Base-by-base conservation (phyloP, 2,329 filamentous ascomycete genomes). In the Colletotrichum sp. region DNA sequence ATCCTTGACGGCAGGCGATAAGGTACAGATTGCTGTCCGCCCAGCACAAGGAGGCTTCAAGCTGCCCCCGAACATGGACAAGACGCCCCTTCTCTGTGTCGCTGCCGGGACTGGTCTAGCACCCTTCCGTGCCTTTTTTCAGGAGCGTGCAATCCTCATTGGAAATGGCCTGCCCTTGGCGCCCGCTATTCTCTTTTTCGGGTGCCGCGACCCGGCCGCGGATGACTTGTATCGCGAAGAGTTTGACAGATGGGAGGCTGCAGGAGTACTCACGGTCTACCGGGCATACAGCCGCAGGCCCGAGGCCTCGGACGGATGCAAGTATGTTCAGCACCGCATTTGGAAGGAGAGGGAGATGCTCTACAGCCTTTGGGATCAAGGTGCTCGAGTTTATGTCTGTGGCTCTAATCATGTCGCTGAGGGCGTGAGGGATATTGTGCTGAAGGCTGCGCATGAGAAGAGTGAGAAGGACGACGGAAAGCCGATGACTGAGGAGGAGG, bases 91-190 rank as follows among this genome's bases (percentile, higher is more conserved):
- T 90, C 77, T 94, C 93, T 84, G 94, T 95, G 80, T 96, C 95
- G 49, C 95, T 96, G 66, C 97, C 96, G 97, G 97, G 78, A 99
- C 97, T 0, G 97, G 97, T 83, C 93, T 99, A 22, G 97, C 97
- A 2, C 97, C 97, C 19, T 99, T 99, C 95, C 95, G 97, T 78
- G 97, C 97, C 73, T 99, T 99, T 83, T 94, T 99, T 62, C 97
- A 99, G 87, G 97, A 99, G 88, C 96, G 97, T 72, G 97, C 97
- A 61, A 96, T 85, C 19, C 86, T 89, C 84, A 82, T 88, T 13
- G 83, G 82, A 6, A 86, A 86, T 0, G 91, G 92, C 2, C 29
- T 76, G 5, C 32, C 27, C 15, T 75, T 78, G 4, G 77, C 77
- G 12, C 77, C 82, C 0, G 89, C 89, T 0, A 72, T 91, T 6